A percentile compares a stretch with the other conserved stretches of the same genome.
Evolutionary conservation across 2,329 filamentous ascomycete species (phyloP).

Genomic region (Corinectria fuckeliana): DNA sequence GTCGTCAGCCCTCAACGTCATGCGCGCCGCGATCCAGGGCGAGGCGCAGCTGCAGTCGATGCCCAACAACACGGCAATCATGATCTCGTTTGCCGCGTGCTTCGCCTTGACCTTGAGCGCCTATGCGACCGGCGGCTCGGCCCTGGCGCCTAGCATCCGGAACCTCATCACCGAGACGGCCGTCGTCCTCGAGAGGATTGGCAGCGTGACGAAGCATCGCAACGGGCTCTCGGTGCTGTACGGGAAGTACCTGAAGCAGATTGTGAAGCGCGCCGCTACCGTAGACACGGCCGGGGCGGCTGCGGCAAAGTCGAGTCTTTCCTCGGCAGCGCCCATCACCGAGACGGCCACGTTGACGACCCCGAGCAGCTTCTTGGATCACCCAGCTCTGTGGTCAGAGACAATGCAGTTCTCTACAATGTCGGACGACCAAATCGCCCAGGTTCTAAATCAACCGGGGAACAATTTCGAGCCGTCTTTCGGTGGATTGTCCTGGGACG

Average conservation of each 20-base stretch:
- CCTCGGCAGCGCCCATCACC: slow-evolving; percentile 23
- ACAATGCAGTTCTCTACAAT: slow-evolving; percentile 70
- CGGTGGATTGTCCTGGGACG: slow-evolving; percentile 64
- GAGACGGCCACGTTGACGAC: slow-evolving; percentile 31
- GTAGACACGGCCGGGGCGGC: slow-evolving; percentile 25
- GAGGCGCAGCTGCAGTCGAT: slow-evolving; percentile 74
- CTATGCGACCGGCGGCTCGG: slow-evolving; percentile 62
- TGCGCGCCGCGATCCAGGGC: slow-evolving; percentile 75
- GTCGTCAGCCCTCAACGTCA: slow-evolving; percentile 75
- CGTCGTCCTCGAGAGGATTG: slow-evolving; percentile 72
- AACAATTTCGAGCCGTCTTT: slow-evolving; percentile 63
- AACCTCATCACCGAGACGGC: slow-evolving; percentile 72
- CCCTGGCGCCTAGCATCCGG: slow-evolving; percentile 67
- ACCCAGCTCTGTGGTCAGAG: slow-evolving; percentile 51
- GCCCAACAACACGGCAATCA: slow-evolving; percentile 80
- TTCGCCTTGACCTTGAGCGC: slow-evolving; percentile 71
- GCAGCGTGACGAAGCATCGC: slow-evolving; percentile 68
- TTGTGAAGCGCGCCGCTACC: slow-evolving; percentile 48
- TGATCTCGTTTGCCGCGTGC: slow-evolving; percentile 78
- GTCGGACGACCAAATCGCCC: slow-evolving; percentile 72
- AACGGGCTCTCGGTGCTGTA: slow-evolving; percentile 67
- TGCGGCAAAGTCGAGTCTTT: slow-evolving; percentile 16
- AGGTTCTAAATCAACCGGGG: slow-evolving; percentile 68
- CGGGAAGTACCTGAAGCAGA: slow-evolving; percentile 53
- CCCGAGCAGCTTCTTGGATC: slow-evolving; percentile 36